Evolutionary conservation across 768 basidiomycete genomes (phyloP).

Genomic region (Pholiota conissans): DNA sequence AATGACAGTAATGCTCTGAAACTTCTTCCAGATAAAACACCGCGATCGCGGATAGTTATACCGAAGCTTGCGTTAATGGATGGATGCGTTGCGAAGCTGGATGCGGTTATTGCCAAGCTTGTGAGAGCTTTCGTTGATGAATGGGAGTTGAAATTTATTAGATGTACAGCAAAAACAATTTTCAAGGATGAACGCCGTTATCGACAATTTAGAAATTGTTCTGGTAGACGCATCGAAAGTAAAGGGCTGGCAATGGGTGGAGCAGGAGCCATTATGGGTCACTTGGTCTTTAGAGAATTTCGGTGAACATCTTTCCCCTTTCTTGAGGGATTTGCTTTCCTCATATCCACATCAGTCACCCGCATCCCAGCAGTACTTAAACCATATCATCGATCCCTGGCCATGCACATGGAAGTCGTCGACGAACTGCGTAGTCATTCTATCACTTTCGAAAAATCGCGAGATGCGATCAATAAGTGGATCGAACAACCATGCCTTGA

Average conservation of each 20-base stretch:
- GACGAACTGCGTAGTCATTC: slow-evolving; percentile 63
- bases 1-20: slow-evolving; percentile 61
- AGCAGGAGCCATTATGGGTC: slow-evolving; percentile 73
- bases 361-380: slow-evolving; percentile 54
- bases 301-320: slow-evolving; percentile 39
- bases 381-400: slow-evolving; percentile 68
- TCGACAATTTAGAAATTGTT: slow-evolving; percentile 66
- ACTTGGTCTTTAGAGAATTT: slow-evolving; percentile 85
- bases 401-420: slow-evolving; percentile 54
- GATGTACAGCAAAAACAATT: slow-evolving; percentile 65
- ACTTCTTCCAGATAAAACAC: slow-evolving; percentile 53
- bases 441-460: slow-evolving; percentile 68
- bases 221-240: slow-evolving; percentile 68
- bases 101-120: slow-evolving; percentile 58
- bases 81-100: slow-evolving; percentile 56
- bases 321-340: neutral
- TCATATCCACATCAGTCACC: slow-evolving; percentile 33
- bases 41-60: slow-evolving; percentile 57
- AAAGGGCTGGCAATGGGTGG: slow-evolving; percentile 74
- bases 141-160: neutral
- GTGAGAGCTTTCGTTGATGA: slow-evolving; percentile 39
- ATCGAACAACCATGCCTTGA: slow-evolving; percentile 65
- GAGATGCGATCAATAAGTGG: slow-evolving; percentile 65
- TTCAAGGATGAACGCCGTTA: slow-evolving; percentile 56
- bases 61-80: slow-evolving; percentile 74